These are phyloP conservation scores for Claviceps purpurea DNA, from an alignment of 2,329 filamentous ascomycete genomes.

Conservation along the genomic window DNA sequence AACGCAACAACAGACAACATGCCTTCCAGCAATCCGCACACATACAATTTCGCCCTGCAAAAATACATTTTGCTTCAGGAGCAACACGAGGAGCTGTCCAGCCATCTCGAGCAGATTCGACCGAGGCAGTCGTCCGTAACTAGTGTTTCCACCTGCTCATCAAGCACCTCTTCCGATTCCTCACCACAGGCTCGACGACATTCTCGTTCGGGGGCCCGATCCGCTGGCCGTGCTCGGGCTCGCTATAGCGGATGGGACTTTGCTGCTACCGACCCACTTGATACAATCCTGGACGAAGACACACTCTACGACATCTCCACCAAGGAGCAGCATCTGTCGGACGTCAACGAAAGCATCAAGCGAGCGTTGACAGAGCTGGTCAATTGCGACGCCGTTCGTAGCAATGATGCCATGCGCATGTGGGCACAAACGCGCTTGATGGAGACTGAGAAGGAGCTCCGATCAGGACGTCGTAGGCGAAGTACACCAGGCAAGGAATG, in stretches of 20 bases:
- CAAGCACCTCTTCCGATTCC: constrained; percentile 45
- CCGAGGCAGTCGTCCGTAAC: constrained; percentile 22
- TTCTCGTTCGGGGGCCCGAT: constrained; percentile 20
- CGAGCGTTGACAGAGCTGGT: constrained; percentile 46
- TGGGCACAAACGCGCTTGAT: constrained; percentile 47
- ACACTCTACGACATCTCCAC: constrained; percentile 34
- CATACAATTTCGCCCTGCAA: constrained; percentile 35
- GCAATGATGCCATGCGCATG: constrained; percentile 36
- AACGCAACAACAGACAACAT: constrained; percentile 12
- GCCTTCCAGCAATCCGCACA: constrained; percentile 14
- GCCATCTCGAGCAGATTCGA: constrained; percentile 37
- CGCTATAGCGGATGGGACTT: constrained; percentile 22
- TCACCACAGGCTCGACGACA: constrained; percentile 35
- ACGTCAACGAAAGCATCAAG: constrained; percentile 49
- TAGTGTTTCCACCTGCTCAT: constrained; percentile 25
- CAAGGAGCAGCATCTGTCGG: constrained; percentile 39
- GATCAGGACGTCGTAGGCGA: constrained; percentile 36
- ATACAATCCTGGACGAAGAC: constrained; percentile 32
- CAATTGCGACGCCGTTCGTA: constrained; percentile 43
- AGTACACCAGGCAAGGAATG: constrained; percentile 22
- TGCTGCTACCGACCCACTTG: constrained; percentile 15
- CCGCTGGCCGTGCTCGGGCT: constrained; percentile 14
- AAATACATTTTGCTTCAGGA: constrained; percentile 40
- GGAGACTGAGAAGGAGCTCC: constrained; percentile 46
- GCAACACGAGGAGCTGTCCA: constrained; percentile 39